phyloP scores from a whole-genome alignment of 2,329 filamentous ascomycete genomes.

The Arthrobotrys megalospora region DNA sequence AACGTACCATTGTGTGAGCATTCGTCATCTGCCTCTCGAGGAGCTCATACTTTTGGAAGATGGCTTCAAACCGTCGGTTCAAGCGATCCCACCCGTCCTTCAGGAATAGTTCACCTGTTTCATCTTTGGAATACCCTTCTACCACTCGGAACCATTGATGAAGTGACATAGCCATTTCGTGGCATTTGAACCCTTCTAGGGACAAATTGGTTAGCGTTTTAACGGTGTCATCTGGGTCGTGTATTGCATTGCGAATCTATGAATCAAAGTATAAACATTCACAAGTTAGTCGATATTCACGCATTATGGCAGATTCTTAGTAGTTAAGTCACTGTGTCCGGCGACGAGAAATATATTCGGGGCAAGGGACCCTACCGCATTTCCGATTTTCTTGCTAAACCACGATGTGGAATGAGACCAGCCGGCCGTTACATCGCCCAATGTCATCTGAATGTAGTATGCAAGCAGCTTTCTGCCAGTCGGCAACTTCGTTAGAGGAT shows the following conservation, averaged over 20 bases:
- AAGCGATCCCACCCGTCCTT: constrained; percentile 20
- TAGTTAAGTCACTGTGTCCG: no score
- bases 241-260: constrained; percentile 18
- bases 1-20: constrained; percentile 21
- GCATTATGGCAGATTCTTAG: neutral
- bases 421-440: constrained; percentile 8
- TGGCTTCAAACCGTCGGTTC: constrained; percentile 17
- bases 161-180: constrained; percentile 26
- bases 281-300: neutral
- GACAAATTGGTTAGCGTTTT: constrained; percentile 13
- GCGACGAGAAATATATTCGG: no score
- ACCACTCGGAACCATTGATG: constrained; percentile 24
- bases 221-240: constrained; percentile 15
- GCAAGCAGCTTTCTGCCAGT: constrained; percentile 9
- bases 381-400: constrained; percentile 27
- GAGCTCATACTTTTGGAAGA: constrained; percentile 28
- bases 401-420: constrained; percentile 28
- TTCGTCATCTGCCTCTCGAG: constrained; percentile 33
- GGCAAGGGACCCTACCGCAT: neutral
- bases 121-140: constrained; percentile 29
- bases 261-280: neutral
- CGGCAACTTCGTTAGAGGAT: constrained; percentile 1
- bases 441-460: constrained; percentile 32
- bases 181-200: constrained; percentile 27
- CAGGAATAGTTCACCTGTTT: constrained; percentile 14